phyloP scores from a whole-genome alignment of 1,284 basidiomycete species.

The Ustilago hordei region DNA sequence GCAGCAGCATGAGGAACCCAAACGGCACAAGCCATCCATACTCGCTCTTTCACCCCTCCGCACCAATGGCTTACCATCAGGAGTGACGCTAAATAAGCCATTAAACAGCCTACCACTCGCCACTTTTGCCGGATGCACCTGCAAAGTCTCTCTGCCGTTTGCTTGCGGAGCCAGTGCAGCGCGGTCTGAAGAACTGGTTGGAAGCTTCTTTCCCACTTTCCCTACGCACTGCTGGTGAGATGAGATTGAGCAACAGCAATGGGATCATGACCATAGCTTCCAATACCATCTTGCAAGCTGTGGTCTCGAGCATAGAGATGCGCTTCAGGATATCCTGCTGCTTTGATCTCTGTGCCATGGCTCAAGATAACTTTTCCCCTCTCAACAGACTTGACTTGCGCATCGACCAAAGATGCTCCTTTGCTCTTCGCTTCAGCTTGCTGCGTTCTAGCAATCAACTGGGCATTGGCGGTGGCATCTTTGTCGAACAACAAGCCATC shows the following conservation, averaged over 20 bases:
- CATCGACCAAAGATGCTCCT: slow-evolving; percentile 2
- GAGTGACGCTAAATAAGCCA: slow-evolving; percentile 26
- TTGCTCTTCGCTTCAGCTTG: slow-evolving; percentile 1
- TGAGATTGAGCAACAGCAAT: slow-evolving; percentile 11
- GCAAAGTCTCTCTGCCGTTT: background rate
- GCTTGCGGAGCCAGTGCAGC: background rate
- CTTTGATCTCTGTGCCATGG: background rate
- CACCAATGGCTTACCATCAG: slow-evolving; percentile 16
- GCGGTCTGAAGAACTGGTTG: slow-evolving; percentile 1
- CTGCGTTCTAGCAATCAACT: slow-evolving; percentile 16
- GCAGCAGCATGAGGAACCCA: slow-evolving; percentile 26
- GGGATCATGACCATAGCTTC: slow-evolving; percentile 18
- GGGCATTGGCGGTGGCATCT: slow-evolving; percentile 14
- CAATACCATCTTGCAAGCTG: slow-evolving; percentile 14
- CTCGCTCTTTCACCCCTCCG: slow-evolving; percentile 1
- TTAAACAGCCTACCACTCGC: slow-evolving; percentile 11
- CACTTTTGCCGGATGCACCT: background rate
- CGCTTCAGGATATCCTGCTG: slow-evolving; percentile 12
- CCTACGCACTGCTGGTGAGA: slow-evolving; percentile 10
- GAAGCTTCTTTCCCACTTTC: slow-evolving; percentile 9
- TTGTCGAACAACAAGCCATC: slow-evolving; percentile 16
- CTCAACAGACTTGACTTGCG: background rate
- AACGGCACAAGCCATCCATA: slow-evolving; percentile 13
- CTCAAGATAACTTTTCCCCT: background rate
- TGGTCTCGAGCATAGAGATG: slow-evolving; percentile 26